These are phyloP conservation scores for Pichia membranifaciens DNA, from an alignment of 805 yeast species.

Conservation along the genomic window DNA sequence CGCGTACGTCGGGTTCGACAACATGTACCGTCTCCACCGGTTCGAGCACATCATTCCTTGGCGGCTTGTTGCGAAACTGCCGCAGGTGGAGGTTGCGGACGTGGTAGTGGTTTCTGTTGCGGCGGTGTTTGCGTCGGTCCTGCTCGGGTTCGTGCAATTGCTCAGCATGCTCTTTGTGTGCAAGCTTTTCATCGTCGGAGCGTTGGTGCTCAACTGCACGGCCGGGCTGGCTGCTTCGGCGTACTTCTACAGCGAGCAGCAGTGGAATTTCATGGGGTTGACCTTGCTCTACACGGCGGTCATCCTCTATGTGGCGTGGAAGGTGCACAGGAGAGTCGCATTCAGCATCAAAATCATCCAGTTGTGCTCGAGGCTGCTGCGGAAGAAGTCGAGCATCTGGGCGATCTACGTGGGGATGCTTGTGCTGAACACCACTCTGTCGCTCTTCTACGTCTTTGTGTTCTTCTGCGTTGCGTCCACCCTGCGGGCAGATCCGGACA, in stretches of 20 bases:
- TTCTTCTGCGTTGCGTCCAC: constrained; percentile 75
- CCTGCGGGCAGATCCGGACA: constrained; percentile 37
- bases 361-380: constrained; percentile 64
- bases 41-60: not conserved
- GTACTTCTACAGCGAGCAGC: not conserved
- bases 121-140: not conserved
- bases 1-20: constrained; percentile 45
- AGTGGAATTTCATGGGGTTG: not conserved
- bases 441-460: constrained; percentile 58
- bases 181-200: constrained; percentile 2
- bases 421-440: constrained; percentile 55
- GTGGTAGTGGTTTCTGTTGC: not conserved
- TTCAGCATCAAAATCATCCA: constrained; percentile 25
- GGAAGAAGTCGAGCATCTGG: constrained; percentile 60
- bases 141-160: constrained; percentile 3
- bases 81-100: not conserved
- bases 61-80: not conserved
- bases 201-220: not conserved
- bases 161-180: constrained; percentile 2
- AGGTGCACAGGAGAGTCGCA: constrained; percentile 21
- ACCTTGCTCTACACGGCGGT: constrained; percentile 28
- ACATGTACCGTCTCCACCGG: not conserved
- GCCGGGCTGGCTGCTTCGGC: not conserved
- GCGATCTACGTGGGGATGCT: constrained; percentile 35
- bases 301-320: constrained; percentile 17